Percentiles rank a stretch among this genome's conserved stretches.
Conservation (phyloP, 2,329 filamentous ascomycete species). For the Calonectria fujianensis region DNA sequence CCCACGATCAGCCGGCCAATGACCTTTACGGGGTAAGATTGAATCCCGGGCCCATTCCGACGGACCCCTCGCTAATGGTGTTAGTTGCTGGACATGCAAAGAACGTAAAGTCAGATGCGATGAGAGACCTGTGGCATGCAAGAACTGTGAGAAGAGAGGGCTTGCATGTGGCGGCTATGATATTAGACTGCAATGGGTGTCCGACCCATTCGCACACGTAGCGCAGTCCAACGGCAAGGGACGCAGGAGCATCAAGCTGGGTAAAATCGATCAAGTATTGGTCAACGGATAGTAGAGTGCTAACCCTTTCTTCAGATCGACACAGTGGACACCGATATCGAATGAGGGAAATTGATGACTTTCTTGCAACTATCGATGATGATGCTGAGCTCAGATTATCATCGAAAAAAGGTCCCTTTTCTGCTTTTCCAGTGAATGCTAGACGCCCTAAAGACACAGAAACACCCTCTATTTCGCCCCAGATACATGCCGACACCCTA, state of each 20-base stretch:
- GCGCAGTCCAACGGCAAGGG: constrained; percentile 25
- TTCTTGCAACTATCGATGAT: constrained; percentile 36
- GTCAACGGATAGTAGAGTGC: no score
- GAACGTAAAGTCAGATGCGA: constrained; percentile 43
- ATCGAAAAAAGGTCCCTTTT: constrained; percentile 33
- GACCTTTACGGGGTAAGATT: constrained; percentile 31
- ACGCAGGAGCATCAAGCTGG: constrained; percentile 38
- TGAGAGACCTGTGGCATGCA: constrained; percentile 35
- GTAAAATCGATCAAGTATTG: background rate
- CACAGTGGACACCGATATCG: constrained; percentile 16
- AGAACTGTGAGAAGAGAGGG: constrained; percentile 42
- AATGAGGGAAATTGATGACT: constrained; percentile 36
- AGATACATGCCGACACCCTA: no score
- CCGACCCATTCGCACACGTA: constrained; percentile 29
- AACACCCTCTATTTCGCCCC: background rate
- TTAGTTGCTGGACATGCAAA: constrained; percentile 46
- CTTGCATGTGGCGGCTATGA: constrained; percentile 38
- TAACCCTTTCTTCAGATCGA: constrained; percentile 10
- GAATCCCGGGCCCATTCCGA: background rate
- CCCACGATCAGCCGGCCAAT: constrained; percentile 26
- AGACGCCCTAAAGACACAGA: background rate
- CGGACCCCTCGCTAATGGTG: background rate
- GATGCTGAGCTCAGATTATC: constrained; percentile 13
- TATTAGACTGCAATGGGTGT: constrained; percentile 39
- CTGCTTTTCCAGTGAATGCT: constrained; percentile 11